Evolutionary conservation across 2,329 filamentous ascomycete genomes (phyloP).

Genomic region (Aspergillus sp.): DNA sequence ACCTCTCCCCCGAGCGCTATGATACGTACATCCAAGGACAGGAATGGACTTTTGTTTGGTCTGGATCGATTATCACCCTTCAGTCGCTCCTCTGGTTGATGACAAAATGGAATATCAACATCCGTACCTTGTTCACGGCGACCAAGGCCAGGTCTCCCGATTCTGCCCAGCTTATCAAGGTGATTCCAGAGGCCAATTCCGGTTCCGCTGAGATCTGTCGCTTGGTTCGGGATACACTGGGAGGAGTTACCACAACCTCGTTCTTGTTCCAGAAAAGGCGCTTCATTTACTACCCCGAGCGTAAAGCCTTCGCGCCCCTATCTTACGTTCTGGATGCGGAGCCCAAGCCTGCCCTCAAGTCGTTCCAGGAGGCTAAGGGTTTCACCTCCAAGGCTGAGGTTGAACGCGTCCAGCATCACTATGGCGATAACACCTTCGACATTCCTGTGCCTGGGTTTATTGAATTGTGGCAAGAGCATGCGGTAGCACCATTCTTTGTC

Average conservation of each 20-base stretch:
- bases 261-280: slow-evolving; percentile 98
- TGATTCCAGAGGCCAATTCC: slow-evolving; percentile 85
- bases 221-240: slow-evolving; percentile 72
- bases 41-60: slow-evolving; percentile 98
- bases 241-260: slow-evolving; percentile 73
- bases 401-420: slow-evolving; percentile 80
- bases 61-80: slow-evolving; percentile 79
- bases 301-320: slow-evolving; percentile 76
- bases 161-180: slow-evolving; percentile 83
- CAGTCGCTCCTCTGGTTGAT: slow-evolving; percentile 91
- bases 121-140: slow-evolving; percentile 79
- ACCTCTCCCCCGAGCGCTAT: slow-evolving; percentile 79
- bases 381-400: slow-evolving; percentile 73
- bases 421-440: slow-evolving; percentile 94
- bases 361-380: slow-evolving; percentile 78
- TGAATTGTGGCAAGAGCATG: slow-evolving; percentile 96
- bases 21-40: slow-evolving; percentile 87
- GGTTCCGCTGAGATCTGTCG: slow-evolving; percentile 85
- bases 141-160: slow-evolving; percentile 67
- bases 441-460: slow-evolving; percentile 95
- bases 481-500: slow-evolving; percentile 97
- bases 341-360: slow-evolving; percentile 73
- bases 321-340: slow-evolving; percentile 80
- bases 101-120: slow-evolving; percentile 95
- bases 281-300: slow-evolving; percentile 76